phyloP scores from a whole-genome alignment of 306 rosid genomes.

The Crotalaria pallida region DNA sequence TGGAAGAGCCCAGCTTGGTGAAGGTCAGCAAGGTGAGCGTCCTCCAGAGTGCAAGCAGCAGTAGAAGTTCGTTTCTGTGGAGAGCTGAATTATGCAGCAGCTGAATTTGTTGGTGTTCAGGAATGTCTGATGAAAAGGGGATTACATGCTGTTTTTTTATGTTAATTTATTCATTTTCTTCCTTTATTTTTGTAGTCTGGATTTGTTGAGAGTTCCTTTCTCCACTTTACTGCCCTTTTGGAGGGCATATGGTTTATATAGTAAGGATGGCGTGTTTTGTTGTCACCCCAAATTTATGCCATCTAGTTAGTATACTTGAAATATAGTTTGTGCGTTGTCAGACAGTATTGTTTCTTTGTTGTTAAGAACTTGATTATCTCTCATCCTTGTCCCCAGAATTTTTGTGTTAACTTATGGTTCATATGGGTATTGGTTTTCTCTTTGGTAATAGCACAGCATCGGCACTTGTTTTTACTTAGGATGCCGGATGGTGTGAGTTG shows the following conservation, averaged over 20 bases:
- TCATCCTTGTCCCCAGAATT: background rate
- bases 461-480: too few species aligned
- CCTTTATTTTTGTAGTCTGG: conserved; percentile 8
- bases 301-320: conserved; percentile 15
- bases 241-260: conserved; percentile 33
- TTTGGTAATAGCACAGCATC: too few species aligned
- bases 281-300: conserved; percentile 11
- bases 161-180: conserved; percentile 30
- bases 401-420: too few species aligned
- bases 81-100: background rate
- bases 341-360: too few species aligned
- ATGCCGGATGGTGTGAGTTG: too few species aligned
- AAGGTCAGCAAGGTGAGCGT: conserved; percentile 58
- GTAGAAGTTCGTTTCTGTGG: conserved; percentile 33
- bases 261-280: conserved; percentile 40
- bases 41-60: conserved; percentile 94
- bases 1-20: conserved; percentile 33
- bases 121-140: conserved; percentile 23
- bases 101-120: conserved; percentile 11
- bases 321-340: conserved; percentile 15
- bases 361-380: background rate
- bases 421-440: too few species aligned
- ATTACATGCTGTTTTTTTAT: conserved; percentile 41
- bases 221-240: background rate
- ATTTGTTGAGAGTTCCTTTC: conserved; percentile 22